Evolutionary conservation across 73 alveolate genomes (phyloP).

Genomic region (Paramecium octaurelia): DNA sequence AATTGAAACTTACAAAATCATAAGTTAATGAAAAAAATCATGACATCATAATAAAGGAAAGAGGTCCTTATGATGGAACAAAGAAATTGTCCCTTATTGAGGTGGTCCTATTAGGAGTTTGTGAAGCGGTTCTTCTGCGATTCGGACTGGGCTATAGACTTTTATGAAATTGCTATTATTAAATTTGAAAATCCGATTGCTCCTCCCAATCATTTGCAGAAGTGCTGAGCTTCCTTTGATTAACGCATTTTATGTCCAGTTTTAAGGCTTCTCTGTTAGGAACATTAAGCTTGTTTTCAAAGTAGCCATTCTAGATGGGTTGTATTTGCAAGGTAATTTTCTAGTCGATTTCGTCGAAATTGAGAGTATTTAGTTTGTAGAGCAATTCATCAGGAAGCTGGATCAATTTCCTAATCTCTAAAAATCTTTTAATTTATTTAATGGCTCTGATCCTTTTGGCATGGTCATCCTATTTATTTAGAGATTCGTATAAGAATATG

Average conservation of each 20-base stretch:
- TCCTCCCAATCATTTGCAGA: neutral
- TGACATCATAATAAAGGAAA: neutral
- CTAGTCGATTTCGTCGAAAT: neutral
- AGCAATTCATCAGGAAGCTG: neutral
- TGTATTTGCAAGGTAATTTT: neutral
- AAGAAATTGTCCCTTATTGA: neutral
- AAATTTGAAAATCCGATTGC: neutral
- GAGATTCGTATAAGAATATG: neutral
- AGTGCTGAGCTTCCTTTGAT: neutral
- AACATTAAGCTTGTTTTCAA: neutral
- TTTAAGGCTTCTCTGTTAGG: neutral
- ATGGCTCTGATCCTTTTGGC: neutral
- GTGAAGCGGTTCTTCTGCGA: neutral
- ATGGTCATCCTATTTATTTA: neutral
- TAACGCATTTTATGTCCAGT: neutral
- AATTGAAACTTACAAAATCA: neutral
- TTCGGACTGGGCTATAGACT: neutral
- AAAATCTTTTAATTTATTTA: neutral
- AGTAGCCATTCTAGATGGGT: neutral
- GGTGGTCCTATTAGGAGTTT: neutral
- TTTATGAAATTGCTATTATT: neutral
- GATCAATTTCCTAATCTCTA: neutral
- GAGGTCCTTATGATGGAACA: neutral
- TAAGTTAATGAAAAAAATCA: neutral
- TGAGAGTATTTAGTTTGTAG: neutral